Conservation (phyloP, 2,329 filamentous ascomycete genomes). For the Fusarium nelsonii region DNA sequence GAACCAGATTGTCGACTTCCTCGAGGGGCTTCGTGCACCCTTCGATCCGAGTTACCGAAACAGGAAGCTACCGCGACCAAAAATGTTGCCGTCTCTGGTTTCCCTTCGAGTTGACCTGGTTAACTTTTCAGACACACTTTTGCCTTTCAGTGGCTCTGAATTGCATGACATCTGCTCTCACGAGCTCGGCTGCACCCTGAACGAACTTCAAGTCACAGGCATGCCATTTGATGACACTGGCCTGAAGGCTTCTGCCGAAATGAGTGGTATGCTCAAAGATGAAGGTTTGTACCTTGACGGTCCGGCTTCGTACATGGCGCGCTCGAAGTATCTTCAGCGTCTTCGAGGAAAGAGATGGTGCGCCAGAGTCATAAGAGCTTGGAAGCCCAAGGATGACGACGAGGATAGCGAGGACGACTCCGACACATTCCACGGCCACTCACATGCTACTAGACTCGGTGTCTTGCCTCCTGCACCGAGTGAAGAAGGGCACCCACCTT, state of each 20-base stretch:
- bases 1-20: constrained; percentile 66
- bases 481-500: constrained; percentile 59
- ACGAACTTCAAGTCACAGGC: constrained; percentile 66
- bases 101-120: constrained; percentile 66
- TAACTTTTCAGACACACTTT: constrained; percentile 63
- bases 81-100: constrained; percentile 62
- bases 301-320: constrained; percentile 58
- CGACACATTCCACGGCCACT: constrained; percentile 42
- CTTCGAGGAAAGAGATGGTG: constrained; percentile 57
- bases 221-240: constrained; percentile 64
- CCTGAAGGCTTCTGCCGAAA: constrained; percentile 60
- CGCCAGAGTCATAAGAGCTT: constrained; percentile 61
- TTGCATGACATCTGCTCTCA: constrained; percentile 67
- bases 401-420: constrained; percentile 48
- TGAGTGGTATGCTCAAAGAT: constrained; percentile 66
- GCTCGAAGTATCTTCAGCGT: constrained; percentile 55
- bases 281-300: constrained; percentile 65
- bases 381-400: constrained; percentile 50
- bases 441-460: constrained; percentile 50
- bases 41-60: constrained; percentile 57
- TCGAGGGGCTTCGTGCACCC: constrained; percentile 64
- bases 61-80: constrained; percentile 54
- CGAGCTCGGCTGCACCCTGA: constrained; percentile 65
- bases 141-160: constrained; percentile 60
- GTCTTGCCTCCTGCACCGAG: constrained; percentile 57